A percentile compares a stretch with the other conserved stretches of the same genome.
Conservation (phyloP, 345 rosid genomes). For the Reutealis trisperma region DNA sequence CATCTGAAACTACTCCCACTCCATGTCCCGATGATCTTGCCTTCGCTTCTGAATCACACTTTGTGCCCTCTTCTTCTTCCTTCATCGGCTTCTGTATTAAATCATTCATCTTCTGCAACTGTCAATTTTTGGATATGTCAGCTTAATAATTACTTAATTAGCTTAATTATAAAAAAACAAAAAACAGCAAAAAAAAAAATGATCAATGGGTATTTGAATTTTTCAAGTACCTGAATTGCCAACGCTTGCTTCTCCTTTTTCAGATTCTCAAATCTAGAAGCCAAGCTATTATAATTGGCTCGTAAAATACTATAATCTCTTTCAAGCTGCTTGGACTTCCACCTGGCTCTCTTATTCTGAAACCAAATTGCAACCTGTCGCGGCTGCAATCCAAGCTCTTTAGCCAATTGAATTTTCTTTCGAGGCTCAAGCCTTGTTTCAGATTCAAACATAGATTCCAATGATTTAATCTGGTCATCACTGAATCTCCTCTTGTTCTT, state of each 20-base stretch:
- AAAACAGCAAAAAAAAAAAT: too few species aligned
- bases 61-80: constrained; percentile 37
- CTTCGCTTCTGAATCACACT: constrained; percentile 39
- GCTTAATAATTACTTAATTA: neutral
- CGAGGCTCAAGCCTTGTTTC: constrained; percentile 74
- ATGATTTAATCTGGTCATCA: constrained; percentile 74
- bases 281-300: constrained; percentile 52
- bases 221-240: constrained; percentile 50
- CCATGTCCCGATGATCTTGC: constrained; percentile 33
- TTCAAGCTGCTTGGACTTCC: constrained; percentile 86
- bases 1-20: constrained; percentile 40
- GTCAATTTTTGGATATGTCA: constrained; percentile 6
- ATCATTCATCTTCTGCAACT: constrained; percentile 67
- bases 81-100: constrained; percentile 30
- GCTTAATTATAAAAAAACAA: neutral
- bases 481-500: constrained; percentile 71
- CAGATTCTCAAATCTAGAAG: constrained; percentile 55
- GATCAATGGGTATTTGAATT: too few species aligned
- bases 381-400: constrained; percentile 78
- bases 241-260: constrained; percentile 71
- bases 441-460: constrained; percentile 68
- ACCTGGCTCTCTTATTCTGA: constrained; percentile 85
- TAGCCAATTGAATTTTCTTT: constrained; percentile 71
- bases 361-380: constrained; percentile 94
- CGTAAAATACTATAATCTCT: constrained; percentile 53